Evolutionary conservation across 1,139 yeast species (phyloP), one percentile per base, ranked within the genome.

Genomic region (Yamadazyma sp.): DNA sequence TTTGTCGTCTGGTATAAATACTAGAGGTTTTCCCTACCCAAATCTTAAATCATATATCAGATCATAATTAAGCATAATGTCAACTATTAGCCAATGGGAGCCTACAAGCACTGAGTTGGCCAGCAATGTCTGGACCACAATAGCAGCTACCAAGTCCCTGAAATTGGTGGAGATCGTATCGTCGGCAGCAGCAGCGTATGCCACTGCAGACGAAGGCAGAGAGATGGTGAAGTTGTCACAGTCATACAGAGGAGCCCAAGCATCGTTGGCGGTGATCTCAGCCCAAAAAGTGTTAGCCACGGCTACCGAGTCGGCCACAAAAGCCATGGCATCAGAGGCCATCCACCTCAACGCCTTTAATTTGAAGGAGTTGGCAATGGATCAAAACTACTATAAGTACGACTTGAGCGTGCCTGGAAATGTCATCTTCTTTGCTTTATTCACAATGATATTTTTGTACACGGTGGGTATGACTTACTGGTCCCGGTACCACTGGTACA

Each of bases 261-360:
- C 73, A 0, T 67, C 74, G 2, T 44, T 64, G 32, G 58, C 65
- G 2, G 56, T 65, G 16, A 52, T 68, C 25, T 49, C 59, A 2
- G 71, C 71, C 4, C 62, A 68, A 35, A 38, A 55, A 21, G 63
- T 62, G 2, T 46, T 66, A 31, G 73, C 73, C 20, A 68, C 74
- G 1, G 74, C 74, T 8, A 69, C 76, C 1, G 62, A 48, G 14
- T 23, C 48, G 5, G 40, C 45, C 6, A 60, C 51, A 1, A 44
- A 52, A 39, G 57, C 70, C 1, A 38, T 44, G 32, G 73, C 71
- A 3, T 57, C 70, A 7, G 53, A 62, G 37, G 64, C 54, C 3
- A 57, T 67, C 23, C 61, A 54, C 39, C 48, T 62, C 25, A 64
- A 62, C 27, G 58, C 72, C 6, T 52, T 65, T 34, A 68, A 68